Conservation (phyloP, 2,329 filamentous ascomycete genomes). For the Dothidotthia symphoricarpi region DNA sequence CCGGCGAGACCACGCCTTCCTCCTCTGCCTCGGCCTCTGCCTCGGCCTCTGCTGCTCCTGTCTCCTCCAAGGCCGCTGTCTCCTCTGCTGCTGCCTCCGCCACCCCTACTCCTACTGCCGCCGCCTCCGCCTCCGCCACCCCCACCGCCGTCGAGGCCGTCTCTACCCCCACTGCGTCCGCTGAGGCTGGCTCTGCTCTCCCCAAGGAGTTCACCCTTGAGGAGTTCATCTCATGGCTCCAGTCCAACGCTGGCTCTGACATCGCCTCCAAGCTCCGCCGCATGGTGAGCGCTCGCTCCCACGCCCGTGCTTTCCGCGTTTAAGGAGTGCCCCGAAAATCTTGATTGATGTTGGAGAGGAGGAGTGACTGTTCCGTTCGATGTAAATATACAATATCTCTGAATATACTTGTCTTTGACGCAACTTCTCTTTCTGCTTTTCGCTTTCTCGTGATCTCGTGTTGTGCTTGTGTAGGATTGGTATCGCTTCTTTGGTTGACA, state of each 20-base stretch:
- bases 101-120: slow-evolving; percentile 8
- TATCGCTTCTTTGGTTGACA: too few relatives aligned
- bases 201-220: slow-evolving; percentile 36
- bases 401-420: background rate
- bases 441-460: too few relatives aligned
- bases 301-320: slow-evolving; percentile 31
- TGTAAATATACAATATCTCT: background rate
- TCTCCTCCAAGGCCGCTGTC: slow-evolving; percentile 8
- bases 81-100: slow-evolving; percentile 12
- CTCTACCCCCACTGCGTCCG: slow-evolving; percentile 10
- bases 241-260: slow-evolving; percentile 24
- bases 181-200: slow-evolving; percentile 15
- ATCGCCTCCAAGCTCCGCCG: slow-evolving; percentile 25
- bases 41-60: slow-evolving; percentile 9
- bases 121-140: slow-evolving; percentile 7
- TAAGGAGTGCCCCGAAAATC: slow-evolving; percentile 4
- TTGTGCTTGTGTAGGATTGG: too few relatives aligned
- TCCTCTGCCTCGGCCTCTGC: slow-evolving; percentile 4
- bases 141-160: slow-evolving; percentile 11
- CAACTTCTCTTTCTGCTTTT: too few relatives aligned
- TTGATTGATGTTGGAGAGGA: background rate
- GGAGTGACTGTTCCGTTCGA: background rate
- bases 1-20: slow-evolving; percentile 6
- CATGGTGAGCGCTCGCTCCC: slow-evolving; percentile 23
- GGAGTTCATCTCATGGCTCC: slow-evolving; percentile 35